These are phyloP conservation scores for Lactarius pseudohatsudake DNA, from an alignment of 768 basidiomycete species.

Conservation along the genomic window DNA sequence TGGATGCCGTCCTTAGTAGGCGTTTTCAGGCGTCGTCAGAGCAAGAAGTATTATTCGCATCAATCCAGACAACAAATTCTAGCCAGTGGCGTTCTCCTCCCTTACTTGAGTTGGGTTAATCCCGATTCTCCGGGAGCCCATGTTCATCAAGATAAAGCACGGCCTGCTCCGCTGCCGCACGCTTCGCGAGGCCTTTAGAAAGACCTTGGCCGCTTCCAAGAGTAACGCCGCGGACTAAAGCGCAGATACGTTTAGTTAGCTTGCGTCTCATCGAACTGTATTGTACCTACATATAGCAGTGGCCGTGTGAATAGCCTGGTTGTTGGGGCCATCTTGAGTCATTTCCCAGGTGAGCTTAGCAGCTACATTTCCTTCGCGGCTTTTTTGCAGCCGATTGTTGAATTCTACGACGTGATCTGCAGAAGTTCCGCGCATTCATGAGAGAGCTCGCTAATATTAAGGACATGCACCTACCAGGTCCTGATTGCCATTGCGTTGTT, in stretches of 20 bases:
- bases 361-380: too few relatives aligned
- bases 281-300: neutral
- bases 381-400: too few relatives aligned
- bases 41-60: neutral
- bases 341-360: neutral
- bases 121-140: neutral
- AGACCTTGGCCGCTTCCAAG: slow-evolving; percentile 3
- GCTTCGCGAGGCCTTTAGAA: neutral
- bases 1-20: neutral
- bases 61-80: neutral
- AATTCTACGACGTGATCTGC: neutral
- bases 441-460: neutral
- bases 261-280: neutral
- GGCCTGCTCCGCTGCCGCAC: neutral
- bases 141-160: neutral
- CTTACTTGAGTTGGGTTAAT: neutral
- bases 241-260: neutral
- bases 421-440: neutral
- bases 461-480: neutral
- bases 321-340: neutral
- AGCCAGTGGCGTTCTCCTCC: neutral
- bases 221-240: neutral
- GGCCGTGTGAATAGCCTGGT: neutral
- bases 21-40: neutral
- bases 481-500: neutral